A percentile compares a stretch with the other conserved stretches of the same genome.
Conservation (phyloP, 805 yeast species). For the Candida tammaniensis region DNA sequence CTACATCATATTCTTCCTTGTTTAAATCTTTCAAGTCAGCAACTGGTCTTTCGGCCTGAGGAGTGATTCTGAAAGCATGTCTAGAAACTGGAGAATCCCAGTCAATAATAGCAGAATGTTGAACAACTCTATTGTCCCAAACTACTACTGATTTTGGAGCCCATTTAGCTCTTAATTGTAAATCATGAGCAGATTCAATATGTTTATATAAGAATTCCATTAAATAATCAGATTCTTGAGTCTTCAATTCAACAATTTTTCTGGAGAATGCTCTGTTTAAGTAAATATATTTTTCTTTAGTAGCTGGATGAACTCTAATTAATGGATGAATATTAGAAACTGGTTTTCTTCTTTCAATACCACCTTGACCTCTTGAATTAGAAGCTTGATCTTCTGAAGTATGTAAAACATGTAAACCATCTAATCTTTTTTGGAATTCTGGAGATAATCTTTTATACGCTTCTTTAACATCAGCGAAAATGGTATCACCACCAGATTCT, state of each 20-base stretch:
- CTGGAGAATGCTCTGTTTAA: conserved; percentile 62
- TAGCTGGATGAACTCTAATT: conserved; percentile 70
- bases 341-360: conserved; percentile 66
- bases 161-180: conserved; percentile 71
- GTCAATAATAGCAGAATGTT: conserved; percentile 69
- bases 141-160: conserved; percentile 66
- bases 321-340: conserved; percentile 67
- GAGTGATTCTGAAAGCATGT: conserved; percentile 73
- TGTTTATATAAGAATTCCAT: conserved; percentile 56
- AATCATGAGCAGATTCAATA: conserved; percentile 52
- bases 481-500: conserved; percentile 74
- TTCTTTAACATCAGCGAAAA: conserved; percentile 68
- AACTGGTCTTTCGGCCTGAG: conserved; percentile 71
- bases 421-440: conserved; percentile 53
- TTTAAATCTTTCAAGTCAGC: conserved; percentile 38
- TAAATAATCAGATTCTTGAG: conserved; percentile 64
- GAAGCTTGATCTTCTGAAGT: conserved; percentile 69
- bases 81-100: conserved; percentile 67
- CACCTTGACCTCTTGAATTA: conserved; percentile 53
- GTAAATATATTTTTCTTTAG: conserved; percentile 57
- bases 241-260: conserved; percentile 67
- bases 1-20: conserved; percentile 31
- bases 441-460: conserved; percentile 73
- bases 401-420: conserved; percentile 65
- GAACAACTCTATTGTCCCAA: conserved; percentile 76